Base-by-base conservation (phyloP, 305 asterid species). In the Fraxinus xanthoxyloides region DNA sequence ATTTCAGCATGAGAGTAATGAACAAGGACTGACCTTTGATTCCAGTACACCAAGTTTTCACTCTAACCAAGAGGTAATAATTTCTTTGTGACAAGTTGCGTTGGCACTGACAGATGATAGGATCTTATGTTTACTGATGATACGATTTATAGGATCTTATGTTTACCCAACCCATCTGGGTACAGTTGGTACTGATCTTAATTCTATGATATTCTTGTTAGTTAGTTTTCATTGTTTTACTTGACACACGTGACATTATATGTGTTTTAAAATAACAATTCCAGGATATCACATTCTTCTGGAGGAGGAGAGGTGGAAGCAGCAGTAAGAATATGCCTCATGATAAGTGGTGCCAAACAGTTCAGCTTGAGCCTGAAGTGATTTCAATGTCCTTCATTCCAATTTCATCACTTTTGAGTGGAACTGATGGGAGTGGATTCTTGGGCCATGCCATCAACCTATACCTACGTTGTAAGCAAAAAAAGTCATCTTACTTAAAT, bases 231-330 rank as follows among this genome's bases (percentile, higher is more conserved):
- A 28, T 54, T 21, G 30, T 12, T 67, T 70, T 35, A 24, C 67
- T 34, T 10, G 63, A 76, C 26, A 28, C 43, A 19, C 38, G n/a
- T 40, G 78, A 24, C 61, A 76, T 21, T 67, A 43, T 67, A 82
- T 77, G 51, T 38, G 26, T 85, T 46, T 81, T 81, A 51, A 61
- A 65, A 72, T 80, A 77, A 63, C 67, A 86, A 84, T 79, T 63
- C 78, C 93, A 93, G 97, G 97, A 93, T 65, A 77, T 92, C 77
- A 92, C 93, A 72, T 90, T 89, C 87, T 88, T 90, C 79, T 86
- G 92, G 90, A 92, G 90, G 89, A 90, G 95, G 87, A 90, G 90
- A 85, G 97, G 97, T 59, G 97, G 97, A 85, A 90, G 90, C 91
- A 87, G 78, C 72, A 84, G 74, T 61, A 88, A 85, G 83, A 88